A percentile compares a stretch with the other conserved stretches of the same genome.
phyloP scores from a whole-genome alignment of 176 grass and related monocot genomes.

The Ampelocalamus luodianensis region DNA sequence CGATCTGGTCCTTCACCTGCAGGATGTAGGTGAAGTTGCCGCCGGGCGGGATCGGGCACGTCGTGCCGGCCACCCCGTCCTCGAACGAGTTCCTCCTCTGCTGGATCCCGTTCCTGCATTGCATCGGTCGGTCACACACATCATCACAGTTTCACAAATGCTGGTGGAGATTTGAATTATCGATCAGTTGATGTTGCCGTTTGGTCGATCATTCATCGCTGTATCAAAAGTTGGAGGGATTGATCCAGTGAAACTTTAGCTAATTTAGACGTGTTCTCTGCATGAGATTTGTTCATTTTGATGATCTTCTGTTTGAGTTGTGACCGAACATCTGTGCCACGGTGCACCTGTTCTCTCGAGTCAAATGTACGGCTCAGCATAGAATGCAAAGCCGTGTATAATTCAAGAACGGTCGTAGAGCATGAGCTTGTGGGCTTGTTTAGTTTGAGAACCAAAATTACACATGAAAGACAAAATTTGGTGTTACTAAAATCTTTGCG shows the following conservation, averaged over 20 bases:
- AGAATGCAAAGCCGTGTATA: no score
- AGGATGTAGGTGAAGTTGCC: slow-evolving; percentile 88
- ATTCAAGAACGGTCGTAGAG: no score
- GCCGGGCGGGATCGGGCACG: slow-evolving; percentile 86
- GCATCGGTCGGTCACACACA: neutral
- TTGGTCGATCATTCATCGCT: neutral
- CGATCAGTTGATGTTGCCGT: neutral
- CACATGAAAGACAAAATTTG: no score
- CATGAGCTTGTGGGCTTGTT: no score
- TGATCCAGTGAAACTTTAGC: neutral
- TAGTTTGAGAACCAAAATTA: no score
- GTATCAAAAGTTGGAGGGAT: neutral
- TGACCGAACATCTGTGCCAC: neutral
- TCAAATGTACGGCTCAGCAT: neutral
- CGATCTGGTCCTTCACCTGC: slow-evolving; percentile 96
- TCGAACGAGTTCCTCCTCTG: slow-evolving; percentile 87
- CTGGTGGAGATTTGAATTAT: no score
- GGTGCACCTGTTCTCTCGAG: neutral
- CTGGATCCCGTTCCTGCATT: slow-evolving; percentile 80
- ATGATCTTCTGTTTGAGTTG: neutral
- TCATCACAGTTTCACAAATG: neutral
- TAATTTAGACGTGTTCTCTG: neutral
- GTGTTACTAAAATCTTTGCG: no score
- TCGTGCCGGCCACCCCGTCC: slow-evolving; percentile 86
- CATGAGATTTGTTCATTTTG: neutral